Evolutionary conservation across 2,329 filamentous ascomycete genomes (phyloP).

Genomic region (Beauveria australis): DNA sequence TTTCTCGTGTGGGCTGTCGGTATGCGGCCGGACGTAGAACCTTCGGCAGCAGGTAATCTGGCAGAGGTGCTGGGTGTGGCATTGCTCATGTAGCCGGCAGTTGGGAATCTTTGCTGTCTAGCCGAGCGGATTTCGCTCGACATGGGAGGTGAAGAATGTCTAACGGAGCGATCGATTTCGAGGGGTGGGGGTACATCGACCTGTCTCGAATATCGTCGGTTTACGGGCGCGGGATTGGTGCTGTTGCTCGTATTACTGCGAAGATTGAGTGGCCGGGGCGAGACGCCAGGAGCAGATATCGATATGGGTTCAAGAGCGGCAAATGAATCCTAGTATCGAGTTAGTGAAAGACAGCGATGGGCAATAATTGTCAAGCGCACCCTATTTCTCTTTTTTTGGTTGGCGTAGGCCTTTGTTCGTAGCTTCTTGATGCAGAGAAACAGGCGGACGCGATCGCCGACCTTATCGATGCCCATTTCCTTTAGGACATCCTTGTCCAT

Average conservation of each 20-base stretch:
- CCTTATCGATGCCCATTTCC: constrained; percentile 97
- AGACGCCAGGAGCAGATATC: constrained; percentile 28
- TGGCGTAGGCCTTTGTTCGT: constrained; percentile 65
- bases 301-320: constrained; percentile 59
- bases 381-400: constrained; percentile 76
- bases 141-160: constrained; percentile 16
- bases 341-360: not conserved
- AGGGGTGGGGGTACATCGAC: constrained; percentile 40
- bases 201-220: constrained; percentile 58
- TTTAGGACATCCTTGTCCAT: constrained; percentile 95
- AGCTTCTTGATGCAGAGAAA: constrained; percentile 80
- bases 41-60: constrained; percentile 51
- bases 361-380: constrained; percentile 41
- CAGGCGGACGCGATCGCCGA: constrained; percentile 89
- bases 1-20: constrained; percentile 61
- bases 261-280: constrained; percentile 52
- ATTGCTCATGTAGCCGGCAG: constrained; percentile 39
- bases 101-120: constrained; percentile 48
- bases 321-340: constrained; percentile 61
- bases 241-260: constrained; percentile 28
- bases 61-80: constrained; percentile 44
- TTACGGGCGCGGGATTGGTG: constrained; percentile 29
- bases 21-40: constrained; percentile 47
- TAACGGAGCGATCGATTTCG: constrained; percentile 23
- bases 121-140: constrained; percentile 48